phyloP scores from a whole-genome alignment of 805 yeast genomes.

The Alloascoidea hylecoeti region DNA sequence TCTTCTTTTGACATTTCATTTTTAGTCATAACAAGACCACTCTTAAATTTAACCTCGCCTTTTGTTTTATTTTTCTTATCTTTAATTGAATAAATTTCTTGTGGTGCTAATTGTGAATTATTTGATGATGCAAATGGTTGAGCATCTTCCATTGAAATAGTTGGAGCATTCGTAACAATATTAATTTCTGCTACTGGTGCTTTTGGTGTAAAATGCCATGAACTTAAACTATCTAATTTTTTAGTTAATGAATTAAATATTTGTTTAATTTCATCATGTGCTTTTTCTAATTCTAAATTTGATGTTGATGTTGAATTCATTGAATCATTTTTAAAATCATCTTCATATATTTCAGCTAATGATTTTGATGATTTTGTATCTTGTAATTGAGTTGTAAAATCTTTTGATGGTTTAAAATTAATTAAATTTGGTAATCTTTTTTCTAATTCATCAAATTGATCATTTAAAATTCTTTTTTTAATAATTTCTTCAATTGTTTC shows the following conservation, averaged over 20 bases:
- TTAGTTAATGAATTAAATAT: slow-evolving; percentile 49
- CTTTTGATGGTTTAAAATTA: slow-evolving; percentile 37
- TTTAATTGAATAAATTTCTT: slow-evolving; percentile 58
- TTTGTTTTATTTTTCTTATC: slow-evolving; percentile 25
- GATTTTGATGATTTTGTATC: slow-evolving; percentile 81
- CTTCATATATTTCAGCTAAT: slow-evolving; percentile 85
- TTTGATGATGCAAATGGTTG: slow-evolving; percentile 77
- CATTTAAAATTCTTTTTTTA: slow-evolving; percentile 61
- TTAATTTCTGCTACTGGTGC: slow-evolving; percentile 72
- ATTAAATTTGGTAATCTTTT: slow-evolving; percentile 54
- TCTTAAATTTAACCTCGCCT: slow-evolving; percentile 54
- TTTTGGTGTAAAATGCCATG: slow-evolving; percentile 92
- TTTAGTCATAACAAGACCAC: slow-evolving; percentile 71
- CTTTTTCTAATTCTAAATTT: slow-evolving; percentile 31
- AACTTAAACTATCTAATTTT: slow-evolving; percentile 75
- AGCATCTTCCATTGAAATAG: slow-evolving; percentile 90
- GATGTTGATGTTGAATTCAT: not conserved
- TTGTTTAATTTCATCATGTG: slow-evolving; percentile 66
- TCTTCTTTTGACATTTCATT: slow-evolving; percentile 77
- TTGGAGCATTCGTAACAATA: slow-evolving; percentile 69
- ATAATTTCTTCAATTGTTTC: slow-evolving; percentile 82
- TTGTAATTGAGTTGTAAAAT: slow-evolving; percentile 56
- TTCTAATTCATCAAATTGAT: slow-evolving; percentile 73
- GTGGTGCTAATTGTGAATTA: slow-evolving; percentile 80
- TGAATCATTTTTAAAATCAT: slow-evolving; percentile 45